Evolutionary conservation across 495 filamentous ascomycete genomes (phyloP).

Genomic region (Aspergillus heteromorphus): DNA sequence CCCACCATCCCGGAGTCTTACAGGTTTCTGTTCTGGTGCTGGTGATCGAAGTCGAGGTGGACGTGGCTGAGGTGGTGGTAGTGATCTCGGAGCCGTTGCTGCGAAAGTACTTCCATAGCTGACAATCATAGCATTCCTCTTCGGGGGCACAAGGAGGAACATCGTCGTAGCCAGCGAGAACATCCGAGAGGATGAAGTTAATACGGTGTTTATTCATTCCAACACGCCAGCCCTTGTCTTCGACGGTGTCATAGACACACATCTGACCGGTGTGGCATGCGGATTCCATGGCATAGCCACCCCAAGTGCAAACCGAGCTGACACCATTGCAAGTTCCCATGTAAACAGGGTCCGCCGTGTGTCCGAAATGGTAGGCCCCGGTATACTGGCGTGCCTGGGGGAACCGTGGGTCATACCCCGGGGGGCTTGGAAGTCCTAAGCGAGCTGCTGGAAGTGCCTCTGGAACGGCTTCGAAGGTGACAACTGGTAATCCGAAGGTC

Average conservation of each 20-base stretch:
- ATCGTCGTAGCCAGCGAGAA: constrained; percentile 72
- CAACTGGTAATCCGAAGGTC: constrained; percentile 79
- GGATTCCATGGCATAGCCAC: constrained; percentile 91
- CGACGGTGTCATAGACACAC: constrained; percentile 88
- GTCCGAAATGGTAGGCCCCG: constrained; percentile 87
- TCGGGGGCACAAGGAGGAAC: constrained; percentile 71
- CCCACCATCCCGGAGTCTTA: constrained; percentile 75
- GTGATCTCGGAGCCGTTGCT: constrained; percentile 79
- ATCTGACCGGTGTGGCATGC: constrained; percentile 82
- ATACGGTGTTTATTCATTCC: constrained; percentile 84
- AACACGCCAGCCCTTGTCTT: constrained; percentile 83
- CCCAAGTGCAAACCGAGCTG: constrained; percentile 80
- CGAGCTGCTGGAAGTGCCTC: constrained; percentile 83
- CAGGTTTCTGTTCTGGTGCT: constrained; percentile 79
- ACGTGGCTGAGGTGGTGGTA: constrained; percentile 52
- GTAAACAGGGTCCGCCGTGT: constrained; percentile 92
- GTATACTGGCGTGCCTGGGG: constrained; percentile 67
- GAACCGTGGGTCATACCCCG: constrained; percentile 61
- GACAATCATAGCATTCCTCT: constrained; percentile 81
- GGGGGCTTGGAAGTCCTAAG: constrained; percentile 81
- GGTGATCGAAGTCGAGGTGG: constrained; percentile 53
- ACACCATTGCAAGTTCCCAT: constrained; percentile 92
- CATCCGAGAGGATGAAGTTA: constrained; percentile 73
- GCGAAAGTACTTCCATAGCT: constrained; percentile 87
- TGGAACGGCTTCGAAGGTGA: constrained; percentile 86